phyloP scores from a whole-genome alignment of 139 green algal genomes.

The Ettlia oleoabundans region DNA sequence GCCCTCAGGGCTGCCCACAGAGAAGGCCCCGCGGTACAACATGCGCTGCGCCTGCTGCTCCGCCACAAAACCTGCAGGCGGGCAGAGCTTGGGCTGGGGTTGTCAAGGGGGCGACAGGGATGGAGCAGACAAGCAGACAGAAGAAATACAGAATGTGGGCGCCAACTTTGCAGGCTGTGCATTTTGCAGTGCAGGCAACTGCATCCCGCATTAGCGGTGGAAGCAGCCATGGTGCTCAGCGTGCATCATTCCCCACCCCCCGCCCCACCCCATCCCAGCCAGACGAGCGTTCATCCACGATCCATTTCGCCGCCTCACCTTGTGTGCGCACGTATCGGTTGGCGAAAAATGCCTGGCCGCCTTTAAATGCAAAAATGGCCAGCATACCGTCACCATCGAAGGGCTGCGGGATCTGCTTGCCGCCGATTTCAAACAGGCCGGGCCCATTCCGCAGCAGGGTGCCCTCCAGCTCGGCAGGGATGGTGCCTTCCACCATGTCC shows the following conservation, averaged over 20 bases:
- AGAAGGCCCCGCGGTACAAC: constrained; percentile 55
- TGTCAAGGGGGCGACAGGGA: no score
- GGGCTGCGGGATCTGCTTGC: constrained; percentile 43
- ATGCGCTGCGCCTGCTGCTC: constrained; percentile 51
- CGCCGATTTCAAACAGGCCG: constrained; percentile 55
- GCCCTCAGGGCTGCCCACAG: constrained; percentile 48
- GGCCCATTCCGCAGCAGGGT: constrained; percentile 55
- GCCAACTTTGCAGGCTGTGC: no score
- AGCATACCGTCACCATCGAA: constrained; percentile 58
- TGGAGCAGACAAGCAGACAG: no score
- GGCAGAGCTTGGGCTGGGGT: no score
- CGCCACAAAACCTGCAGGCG: constrained; percentile 34
- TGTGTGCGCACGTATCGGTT: constrained; percentile 34
- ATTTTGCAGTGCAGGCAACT: background rate
- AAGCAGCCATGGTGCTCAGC: no score
- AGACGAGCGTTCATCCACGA: no score
- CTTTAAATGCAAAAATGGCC: constrained; percentile 47
- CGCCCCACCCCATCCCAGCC: no score
- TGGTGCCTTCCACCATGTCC: constrained; percentile 34
- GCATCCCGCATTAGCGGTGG: background rate
- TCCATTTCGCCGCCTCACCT: no score
- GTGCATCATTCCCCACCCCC: no score
- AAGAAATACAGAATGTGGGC: no score
- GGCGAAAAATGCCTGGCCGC: constrained; percentile 31
- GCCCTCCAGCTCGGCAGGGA: constrained; percentile 47